phyloP scores from a whole-genome alignment of 2,329 filamentous ascomycete species.

The Domatiomyces catenatus region DNA sequence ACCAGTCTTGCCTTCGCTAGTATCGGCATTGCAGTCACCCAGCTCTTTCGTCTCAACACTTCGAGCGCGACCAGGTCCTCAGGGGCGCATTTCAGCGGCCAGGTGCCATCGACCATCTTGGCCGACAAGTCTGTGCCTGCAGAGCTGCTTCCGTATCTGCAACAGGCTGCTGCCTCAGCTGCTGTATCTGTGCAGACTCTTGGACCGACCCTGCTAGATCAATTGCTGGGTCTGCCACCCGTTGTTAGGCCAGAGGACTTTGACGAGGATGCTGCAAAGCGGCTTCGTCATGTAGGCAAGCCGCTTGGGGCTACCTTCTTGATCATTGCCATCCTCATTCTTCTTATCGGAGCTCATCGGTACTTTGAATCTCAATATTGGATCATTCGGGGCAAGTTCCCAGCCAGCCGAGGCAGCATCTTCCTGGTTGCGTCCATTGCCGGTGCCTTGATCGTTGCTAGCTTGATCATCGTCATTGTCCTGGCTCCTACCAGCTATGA shows the following conservation, averaged over 20 bases:
- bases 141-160: constrained; percentile 16
- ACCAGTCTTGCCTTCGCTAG: constrained; percentile 50
- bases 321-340: constrained; percentile 43
- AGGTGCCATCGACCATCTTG: constrained; percentile 13
- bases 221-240: constrained; percentile 13
- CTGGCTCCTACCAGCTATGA: constrained; percentile 36
- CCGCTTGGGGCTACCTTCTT: constrained; percentile 51
- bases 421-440: constrained; percentile 42
- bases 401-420: constrained; percentile 47
- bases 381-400: constrained; percentile 51
- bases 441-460: constrained; percentile 41
- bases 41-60: constrained; percentile 50
- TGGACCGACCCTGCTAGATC: constrained; percentile 15
- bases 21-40: constrained; percentile 51
- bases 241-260: constrained; percentile 6
- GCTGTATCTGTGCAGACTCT: constrained; percentile 2
- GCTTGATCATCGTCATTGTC: constrained; percentile 44
- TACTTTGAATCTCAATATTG: constrained; percentile 55
- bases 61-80: constrained; percentile 18
- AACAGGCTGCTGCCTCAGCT: constrained; percentile 5
- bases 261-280: constrained; percentile 18
- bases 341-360: constrained; percentile 47
- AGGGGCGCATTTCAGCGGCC: not conserved
- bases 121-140: constrained; percentile 14
- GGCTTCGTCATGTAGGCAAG: constrained; percentile 40